Percentiles rank a stretch among this genome's conserved stretches.
Conservation (phyloP, 305 asterid genomes). For the Lippia alba region DNA sequence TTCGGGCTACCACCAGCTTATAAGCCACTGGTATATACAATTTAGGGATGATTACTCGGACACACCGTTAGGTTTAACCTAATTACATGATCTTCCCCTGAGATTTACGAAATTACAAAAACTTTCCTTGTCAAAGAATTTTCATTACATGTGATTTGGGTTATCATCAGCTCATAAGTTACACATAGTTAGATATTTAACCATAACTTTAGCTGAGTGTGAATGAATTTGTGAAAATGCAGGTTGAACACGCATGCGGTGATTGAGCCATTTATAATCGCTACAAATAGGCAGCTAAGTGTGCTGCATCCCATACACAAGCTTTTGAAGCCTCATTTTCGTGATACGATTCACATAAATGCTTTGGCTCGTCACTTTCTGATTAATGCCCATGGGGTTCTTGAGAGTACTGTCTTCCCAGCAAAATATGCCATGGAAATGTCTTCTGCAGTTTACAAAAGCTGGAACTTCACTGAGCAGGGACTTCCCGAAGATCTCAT, state of each 20-base stretch:
- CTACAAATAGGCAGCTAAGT: constrained; percentile 60
- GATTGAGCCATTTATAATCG: constrained; percentile 65
- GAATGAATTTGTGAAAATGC: constrained; percentile 14
- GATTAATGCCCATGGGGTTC: constrained; percentile 62
- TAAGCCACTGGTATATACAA: constrained; percentile 59
- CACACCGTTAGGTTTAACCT: no score
- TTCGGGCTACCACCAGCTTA: constrained; percentile 69
- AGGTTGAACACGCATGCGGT: constrained; percentile 71
- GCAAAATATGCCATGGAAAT: constrained; percentile 58
- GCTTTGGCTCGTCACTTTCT: constrained; percentile 68
- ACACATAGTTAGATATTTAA: no score
- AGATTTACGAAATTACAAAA: no score
- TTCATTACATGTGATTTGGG: no score
- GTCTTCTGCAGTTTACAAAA: constrained; percentile 51
- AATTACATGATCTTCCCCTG: no score
- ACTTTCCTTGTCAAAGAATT: no score
- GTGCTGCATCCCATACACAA: constrained; percentile 62
- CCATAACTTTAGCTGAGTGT: constrained; percentile 2
- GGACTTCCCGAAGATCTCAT: constrained; percentile 65
- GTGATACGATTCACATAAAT: constrained; percentile 65
- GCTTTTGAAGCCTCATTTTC: constrained; percentile 70
- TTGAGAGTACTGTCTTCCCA: constrained; percentile 65
- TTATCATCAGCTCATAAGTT: no score
- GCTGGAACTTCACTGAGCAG: constrained; percentile 65
- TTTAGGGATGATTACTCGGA: no score